Conservation (phyloP, 768 basidiomycete species). For the Clavulina sp. region DNA sequence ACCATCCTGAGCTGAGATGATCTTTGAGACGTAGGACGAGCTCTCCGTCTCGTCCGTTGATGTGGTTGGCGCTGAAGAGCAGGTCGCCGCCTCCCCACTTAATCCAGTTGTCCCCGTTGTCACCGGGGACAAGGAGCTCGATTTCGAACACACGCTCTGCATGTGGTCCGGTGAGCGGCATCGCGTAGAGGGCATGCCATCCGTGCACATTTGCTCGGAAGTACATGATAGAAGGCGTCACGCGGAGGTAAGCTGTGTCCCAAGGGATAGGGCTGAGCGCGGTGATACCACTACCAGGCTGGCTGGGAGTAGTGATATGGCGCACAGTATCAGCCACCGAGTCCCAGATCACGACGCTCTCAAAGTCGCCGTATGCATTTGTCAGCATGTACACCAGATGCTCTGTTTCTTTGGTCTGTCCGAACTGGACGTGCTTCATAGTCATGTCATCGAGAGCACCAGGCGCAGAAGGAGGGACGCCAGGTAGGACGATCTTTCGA, state of each 20-base stretch:
- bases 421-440: slow-evolving; percentile 16
- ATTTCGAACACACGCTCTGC: slow-evolving; percentile 20
- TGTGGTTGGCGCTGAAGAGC: slow-evolving; percentile 15
- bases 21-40: slow-evolving; percentile 20
- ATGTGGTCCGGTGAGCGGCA: slow-evolving; percentile 18
- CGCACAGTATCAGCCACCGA: no score
- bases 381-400: slow-evolving; percentile 21
- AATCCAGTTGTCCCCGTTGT: no score
- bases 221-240: slow-evolving; percentile 16
- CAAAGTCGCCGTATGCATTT: slow-evolving; percentile 25
- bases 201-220: slow-evolving; percentile 26
- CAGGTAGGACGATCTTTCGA: slow-evolving; percentile 21
- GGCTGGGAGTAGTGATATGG: no score
- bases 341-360: slow-evolving; percentile 22
- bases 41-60: slow-evolving; percentile 21
- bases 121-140: slow-evolving; percentile 16
- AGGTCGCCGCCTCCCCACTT: no score
- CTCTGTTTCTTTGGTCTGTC: slow-evolving; percentile 17
- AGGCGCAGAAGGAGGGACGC: slow-evolving; percentile 19
- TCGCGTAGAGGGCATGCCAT: slow-evolving; percentile 18
- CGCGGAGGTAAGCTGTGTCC: slow-evolving; percentile 17
- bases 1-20: slow-evolving; percentile 17
- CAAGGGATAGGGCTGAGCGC: slow-evolving; percentile 25
- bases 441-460: slow-evolving; percentile 18
- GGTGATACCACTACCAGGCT: no score